Conservation (phyloP, 2,329 filamentous ascomycete genomes). For the Periconia macrospinosa region DNA sequence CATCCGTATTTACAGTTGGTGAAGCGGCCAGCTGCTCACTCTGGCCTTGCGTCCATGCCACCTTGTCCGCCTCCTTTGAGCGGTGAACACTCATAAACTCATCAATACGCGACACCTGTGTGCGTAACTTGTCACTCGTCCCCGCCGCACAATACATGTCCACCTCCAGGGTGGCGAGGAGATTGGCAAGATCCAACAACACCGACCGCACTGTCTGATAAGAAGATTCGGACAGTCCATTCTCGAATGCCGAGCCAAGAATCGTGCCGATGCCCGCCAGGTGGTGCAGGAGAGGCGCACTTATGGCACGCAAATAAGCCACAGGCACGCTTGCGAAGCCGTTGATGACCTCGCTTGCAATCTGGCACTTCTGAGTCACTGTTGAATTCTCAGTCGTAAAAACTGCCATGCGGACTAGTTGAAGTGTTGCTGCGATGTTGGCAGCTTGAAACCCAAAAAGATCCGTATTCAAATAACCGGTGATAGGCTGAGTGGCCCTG, state of each 20-base stretch:
- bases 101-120: too few relatives aligned
- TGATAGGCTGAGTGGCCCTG: conserved; percentile 25
- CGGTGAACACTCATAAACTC: too few relatives aligned
- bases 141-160: neutral
- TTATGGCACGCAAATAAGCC: conserved; percentile 52
- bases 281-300: conserved; percentile 53
- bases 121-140: too few relatives aligned
- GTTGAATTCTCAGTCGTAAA: conserved; percentile 33
- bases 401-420: conserved; percentile 53
- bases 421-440: conserved; percentile 53
- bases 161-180: conserved; percentile 48
- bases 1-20: too few relatives aligned
- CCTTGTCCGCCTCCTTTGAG: too few relatives aligned
- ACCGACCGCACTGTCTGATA: conserved; percentile 46
- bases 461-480: conserved; percentile 36
- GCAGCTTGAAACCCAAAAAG: conserved; percentile 54
- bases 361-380: conserved; percentile 50
- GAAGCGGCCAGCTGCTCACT: too few relatives aligned
- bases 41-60: too few relatives aligned
- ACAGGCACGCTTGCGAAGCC: conserved; percentile 49
- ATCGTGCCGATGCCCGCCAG: conserved; percentile 54
- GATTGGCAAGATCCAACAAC: conserved; percentile 50
- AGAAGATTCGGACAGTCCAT: conserved; percentile 45
- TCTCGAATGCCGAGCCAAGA: conserved; percentile 52
- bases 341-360: conserved; percentile 30